Base-by-base conservation (phyloP, 768 basidiomycete genomes). In the Mycena pura region DNA sequence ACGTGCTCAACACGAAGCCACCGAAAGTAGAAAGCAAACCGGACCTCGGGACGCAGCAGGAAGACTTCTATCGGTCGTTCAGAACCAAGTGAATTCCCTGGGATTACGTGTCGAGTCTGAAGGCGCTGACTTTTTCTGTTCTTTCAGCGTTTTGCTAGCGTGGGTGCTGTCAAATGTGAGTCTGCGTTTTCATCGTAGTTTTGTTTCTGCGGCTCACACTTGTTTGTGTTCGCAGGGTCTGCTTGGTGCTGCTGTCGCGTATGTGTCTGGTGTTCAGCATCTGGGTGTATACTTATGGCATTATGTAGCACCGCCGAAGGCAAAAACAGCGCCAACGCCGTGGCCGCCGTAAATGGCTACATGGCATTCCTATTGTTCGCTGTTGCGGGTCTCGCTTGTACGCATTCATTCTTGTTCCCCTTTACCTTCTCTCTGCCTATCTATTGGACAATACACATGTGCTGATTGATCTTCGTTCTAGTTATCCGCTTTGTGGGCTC, bases 351-450 rank as follows among this genome's bases (percentile, higher is more conserved):
- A 3, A 87, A 86, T 55, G 93, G 92, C 2, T 96, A 96, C 72
- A 91, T 96, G 89, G 85, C 89, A 15, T 93, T 95, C 72, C 79
- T 97, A 60, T 74, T 98, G 55, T 95, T 89, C 76, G 93, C 92
- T 1, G 93, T 96, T 43, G 92, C 91, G 6, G 88, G 92, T 13
- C 84, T 97, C 38, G 93, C 95, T 13, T 81, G 95, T 96, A 69
- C 76, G 94, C 15, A 19, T 25, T 38, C 43, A 45, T 38, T 29
- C 59, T 39, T 34, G 48, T 50, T 31, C 22, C 31, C 25, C 39
- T 13, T 50, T 28, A 52, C 44, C 15, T 34, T n/a, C n/a, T 36
- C 1, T 27, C n/a, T 43, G 27, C 24, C 29, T 32, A 27, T 36
- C 28, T n/a, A 17, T 34, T 32, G n/a, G 27, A n/a, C n/a, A n/a